phyloP scores from a whole-genome alignment of 768 basidiomycete species.

The Lactifluus hygrophoroides region DNA sequence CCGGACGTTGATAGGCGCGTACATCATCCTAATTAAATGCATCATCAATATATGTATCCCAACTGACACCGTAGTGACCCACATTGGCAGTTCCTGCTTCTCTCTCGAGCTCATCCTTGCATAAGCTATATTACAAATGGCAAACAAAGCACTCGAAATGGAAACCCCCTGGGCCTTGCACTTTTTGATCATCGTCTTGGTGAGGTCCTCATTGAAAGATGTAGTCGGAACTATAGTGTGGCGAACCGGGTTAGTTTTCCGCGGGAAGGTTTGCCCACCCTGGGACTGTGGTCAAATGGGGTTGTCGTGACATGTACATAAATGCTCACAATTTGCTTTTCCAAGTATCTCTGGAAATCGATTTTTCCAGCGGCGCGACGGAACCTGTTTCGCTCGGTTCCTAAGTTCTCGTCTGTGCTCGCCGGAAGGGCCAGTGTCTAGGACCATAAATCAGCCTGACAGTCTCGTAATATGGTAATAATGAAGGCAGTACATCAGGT shows the following conservation, averaged over 20 bases:
- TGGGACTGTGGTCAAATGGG: conserved; percentile 21
- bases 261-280: conserved; percentile 73
- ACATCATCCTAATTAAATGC: conserved; percentile 53
- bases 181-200: conserved; percentile 52
- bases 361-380: conserved; percentile 26
- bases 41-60: background rate
- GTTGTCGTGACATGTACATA: background rate
- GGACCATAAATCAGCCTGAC: background rate
- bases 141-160: conserved; percentile 67
- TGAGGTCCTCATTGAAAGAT: conserved; percentile 45
- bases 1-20: conserved; percentile 76
- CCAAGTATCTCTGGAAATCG: conserved; percentile 28
- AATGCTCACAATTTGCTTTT: conserved; percentile 26
- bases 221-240: conserved; percentile 65
- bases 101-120: conserved; percentile 36
- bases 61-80: conserved; percentile 21
- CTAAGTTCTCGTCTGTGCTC: conserved; percentile 28
- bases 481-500: conserved; percentile 14
- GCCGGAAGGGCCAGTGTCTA: conserved; percentile 13
- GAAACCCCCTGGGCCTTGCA: conserved; percentile 70
- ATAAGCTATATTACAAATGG: conserved; percentile 71
- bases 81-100: conserved; percentile 48
- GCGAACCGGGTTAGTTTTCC: conserved; percentile 34
- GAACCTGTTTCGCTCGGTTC: conserved; percentile 20
- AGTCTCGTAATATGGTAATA: background rate